Evolutionary conservation across 805 yeast species (phyloP).

Genomic region (Schwanniomyces pseudopolymorphus): DNA sequence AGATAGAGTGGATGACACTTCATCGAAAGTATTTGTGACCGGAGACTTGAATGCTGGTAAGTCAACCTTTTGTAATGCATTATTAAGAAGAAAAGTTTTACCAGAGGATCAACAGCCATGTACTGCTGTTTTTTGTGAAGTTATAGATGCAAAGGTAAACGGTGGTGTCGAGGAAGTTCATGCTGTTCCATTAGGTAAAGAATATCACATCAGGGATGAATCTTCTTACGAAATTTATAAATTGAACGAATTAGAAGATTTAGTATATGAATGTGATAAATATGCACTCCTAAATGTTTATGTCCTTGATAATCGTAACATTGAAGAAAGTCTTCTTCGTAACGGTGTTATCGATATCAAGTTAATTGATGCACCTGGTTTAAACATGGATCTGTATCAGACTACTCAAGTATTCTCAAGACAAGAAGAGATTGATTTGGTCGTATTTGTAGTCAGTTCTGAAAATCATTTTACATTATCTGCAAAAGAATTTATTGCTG

Average conservation of each 20-base stretch:
- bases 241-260: conserved; percentile 57
- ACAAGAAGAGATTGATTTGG: conserved; percentile 95
- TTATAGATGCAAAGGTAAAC: conserved; percentile 76
- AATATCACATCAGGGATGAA: conserved; percentile 56
- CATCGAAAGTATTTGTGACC: conserved; percentile 92
- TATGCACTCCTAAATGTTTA: conserved; percentile 78
- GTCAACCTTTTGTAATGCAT: conserved; percentile 91
- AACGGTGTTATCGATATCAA: conserved; percentile 93
- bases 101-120: conserved; percentile 99
- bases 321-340: conserved; percentile 67
- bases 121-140: conserved; percentile 94
- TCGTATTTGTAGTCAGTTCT: conserved; percentile 93
- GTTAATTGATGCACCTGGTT: conserved; percentile 95
- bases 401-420: conserved; percentile 94
- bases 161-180: conserved; percentile 84
- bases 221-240: conserved; percentile 60
- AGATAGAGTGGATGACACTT: conserved; percentile 84
- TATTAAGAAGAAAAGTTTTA: conserved; percentile 69
- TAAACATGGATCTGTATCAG: conserved; percentile 88
- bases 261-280: conserved; percentile 72
- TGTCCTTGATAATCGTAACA: conserved; percentile 70
- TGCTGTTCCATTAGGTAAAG: conserved; percentile 65
- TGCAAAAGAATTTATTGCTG: conserved; percentile 88
- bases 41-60: conserved; percentile 98
- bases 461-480: conserved; percentile 94